Conservation (phyloP, 2,329 filamentous ascomycete species). For the Amphichorda felina region DNA sequence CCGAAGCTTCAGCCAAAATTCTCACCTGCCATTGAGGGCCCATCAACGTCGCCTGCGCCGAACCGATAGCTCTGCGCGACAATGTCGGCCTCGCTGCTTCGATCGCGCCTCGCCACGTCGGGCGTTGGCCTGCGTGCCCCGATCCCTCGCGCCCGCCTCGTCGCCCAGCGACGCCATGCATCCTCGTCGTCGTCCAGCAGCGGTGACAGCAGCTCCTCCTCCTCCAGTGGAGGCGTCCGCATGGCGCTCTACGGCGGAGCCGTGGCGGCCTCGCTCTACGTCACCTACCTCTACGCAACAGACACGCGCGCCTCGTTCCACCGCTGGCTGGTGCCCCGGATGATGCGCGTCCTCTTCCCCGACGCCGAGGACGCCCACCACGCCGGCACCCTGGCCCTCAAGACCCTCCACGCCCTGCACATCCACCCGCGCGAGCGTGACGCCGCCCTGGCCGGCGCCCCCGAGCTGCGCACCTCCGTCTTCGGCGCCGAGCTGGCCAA, state of each 20-base stretch:
- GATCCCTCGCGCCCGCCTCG: neutral
- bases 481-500: slow-evolving; percentile 72
- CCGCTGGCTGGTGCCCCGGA: slow-evolving; percentile 52
- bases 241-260: slow-evolving; percentile 20
- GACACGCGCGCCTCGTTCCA: slow-evolving; percentile 64
- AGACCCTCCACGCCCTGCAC: slow-evolving; percentile 59
- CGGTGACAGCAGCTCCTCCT: slow-evolving; percentile 15
- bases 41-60: too few species aligned
- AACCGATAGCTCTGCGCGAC: neutral
- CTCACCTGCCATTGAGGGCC: neutral
- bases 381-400: slow-evolving; percentile 58
- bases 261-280: slow-evolving; percentile 27
- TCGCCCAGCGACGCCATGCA: slow-evolving; percentile 1
- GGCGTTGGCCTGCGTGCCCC: neutral
- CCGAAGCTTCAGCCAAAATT: too few species aligned
- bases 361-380: slow-evolving; percentile 93
- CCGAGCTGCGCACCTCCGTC: slow-evolving; percentile 34
- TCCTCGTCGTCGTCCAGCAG: too few species aligned
- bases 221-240: slow-evolving; percentile 6
- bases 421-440: slow-evolving; percentile 75
- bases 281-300: slow-evolving; percentile 57
- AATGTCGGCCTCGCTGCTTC: slow-evolving; percentile 3
- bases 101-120: slow-evolving; percentile 2
- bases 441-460: slow-evolving; percentile 14
- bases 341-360: slow-evolving; percentile 53